These are phyloP conservation scores for Vaccinium macrocarpon DNA, from an alignment of 148 eudicot species.

Conservation along the genomic window DNA sequence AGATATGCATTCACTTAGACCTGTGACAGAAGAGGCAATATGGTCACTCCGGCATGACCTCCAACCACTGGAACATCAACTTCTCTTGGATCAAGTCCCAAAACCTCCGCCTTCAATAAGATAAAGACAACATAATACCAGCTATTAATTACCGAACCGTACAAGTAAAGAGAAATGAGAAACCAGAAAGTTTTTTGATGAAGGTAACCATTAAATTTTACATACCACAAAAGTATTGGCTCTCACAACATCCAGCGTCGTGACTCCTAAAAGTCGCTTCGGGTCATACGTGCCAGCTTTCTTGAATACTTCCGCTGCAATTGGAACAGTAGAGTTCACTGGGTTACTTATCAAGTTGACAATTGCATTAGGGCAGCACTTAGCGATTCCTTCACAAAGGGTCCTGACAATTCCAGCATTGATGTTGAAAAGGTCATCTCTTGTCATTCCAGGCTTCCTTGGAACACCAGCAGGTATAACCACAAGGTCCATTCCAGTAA, in stretches of 20 bases:
- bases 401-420: slow-evolving; percentile 98
- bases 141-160: neutral
- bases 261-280: slow-evolving; percentile 83
- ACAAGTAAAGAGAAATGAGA: neutral
- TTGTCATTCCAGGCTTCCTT: slow-evolving; percentile 98
- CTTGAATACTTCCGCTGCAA: slow-evolving; percentile 98
- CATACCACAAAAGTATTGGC: slow-evolving; percentile 99
- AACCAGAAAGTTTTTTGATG: neutral
- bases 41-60: slow-evolving; percentile 97
- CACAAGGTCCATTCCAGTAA: slow-evolving; percentile 86
- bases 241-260: slow-evolving; percentile 96
- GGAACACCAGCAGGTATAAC: slow-evolving; percentile 97
- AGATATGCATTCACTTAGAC: slow-evolving; percentile 29
- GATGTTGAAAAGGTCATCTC: slow-evolving; percentile 95
- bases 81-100: slow-evolving; percentile 95
- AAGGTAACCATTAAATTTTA: neutral
- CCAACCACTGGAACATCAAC: slow-evolving; percentile 97
- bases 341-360: slow-evolving; percentile 96
- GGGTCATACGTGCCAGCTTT: slow-evolving; percentile 97
- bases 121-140: neutral
- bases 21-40: slow-evolving; percentile 95
- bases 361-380: slow-evolving; percentile 81
- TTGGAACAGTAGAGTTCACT: slow-evolving; percentile 92
- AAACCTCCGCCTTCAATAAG: slow-evolving; percentile 74
- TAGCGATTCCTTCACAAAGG: slow-evolving; percentile 79